Conservation (phyloP, 305 asterid genomes). For the Fraxinus sp. region DNA sequence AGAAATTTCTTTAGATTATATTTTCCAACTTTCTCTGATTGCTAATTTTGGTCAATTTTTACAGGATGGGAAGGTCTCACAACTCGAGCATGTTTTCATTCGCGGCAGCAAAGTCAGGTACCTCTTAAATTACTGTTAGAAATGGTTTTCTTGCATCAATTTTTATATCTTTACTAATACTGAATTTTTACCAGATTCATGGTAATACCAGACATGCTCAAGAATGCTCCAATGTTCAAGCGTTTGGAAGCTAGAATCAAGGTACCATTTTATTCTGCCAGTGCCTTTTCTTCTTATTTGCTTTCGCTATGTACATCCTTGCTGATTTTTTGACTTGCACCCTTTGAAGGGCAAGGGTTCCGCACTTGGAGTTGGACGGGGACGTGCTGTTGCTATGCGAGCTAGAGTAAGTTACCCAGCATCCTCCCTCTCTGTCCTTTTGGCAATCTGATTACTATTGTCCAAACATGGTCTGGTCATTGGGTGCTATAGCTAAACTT, state of each 20-base stretch:
- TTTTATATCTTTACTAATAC: not conserved
- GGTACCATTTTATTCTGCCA: slow-evolving; percentile 41
- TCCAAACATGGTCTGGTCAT: not conserved
- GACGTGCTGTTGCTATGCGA: slow-evolving; percentile 94
- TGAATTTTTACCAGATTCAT: slow-evolving; percentile 58
- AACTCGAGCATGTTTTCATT: slow-evolving; percentile 90
- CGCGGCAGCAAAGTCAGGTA: slow-evolving; percentile 98
- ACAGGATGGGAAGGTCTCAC: slow-evolving; percentile 90
- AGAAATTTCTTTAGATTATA: not conserved
- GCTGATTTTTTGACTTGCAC: slow-evolving; percentile 25
- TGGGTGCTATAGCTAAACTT: not conserved
- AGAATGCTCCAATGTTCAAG: slow-evolving; percentile 97
- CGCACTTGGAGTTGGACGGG: slow-evolving; percentile 90
- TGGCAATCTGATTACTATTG: not conserved
- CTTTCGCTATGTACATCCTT: not conserved
- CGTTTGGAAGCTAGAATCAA: slow-evolving; percentile 89
- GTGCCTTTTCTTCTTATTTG: not conserved
- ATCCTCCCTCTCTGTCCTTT: not conserved
- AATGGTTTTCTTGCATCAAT: slow-evolving; percentile 9
- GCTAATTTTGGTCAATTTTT: slow-evolving; percentile 20
- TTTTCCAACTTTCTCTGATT: not conserved
- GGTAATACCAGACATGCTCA: slow-evolving; percentile 95
- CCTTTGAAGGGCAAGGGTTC: slow-evolving; percentile 82
- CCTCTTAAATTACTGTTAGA: not conserved
- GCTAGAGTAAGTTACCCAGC: slow-evolving; percentile 60